Percentiles rank a stretch among this genome's conserved stretches.
Evolutionary conservation across 2,329 filamentous ascomycete genomes (phyloP).

Genomic region (Thermothelomyces thermophilus): DNA sequence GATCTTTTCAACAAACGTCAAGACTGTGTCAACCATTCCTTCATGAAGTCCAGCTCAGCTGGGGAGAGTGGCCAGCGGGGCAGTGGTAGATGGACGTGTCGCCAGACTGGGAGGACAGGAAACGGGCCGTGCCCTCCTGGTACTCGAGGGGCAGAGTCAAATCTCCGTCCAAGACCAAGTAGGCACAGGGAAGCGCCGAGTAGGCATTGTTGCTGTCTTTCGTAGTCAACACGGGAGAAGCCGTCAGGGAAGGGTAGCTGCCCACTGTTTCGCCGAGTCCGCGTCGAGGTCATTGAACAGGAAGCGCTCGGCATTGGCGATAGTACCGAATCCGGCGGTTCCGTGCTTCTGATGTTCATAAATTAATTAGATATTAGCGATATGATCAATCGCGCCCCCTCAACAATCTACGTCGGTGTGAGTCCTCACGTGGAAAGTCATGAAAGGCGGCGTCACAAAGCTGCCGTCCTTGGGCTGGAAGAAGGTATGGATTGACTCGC

Average conservation of each 20-base stretch:
- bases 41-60: conserved; percentile 8
- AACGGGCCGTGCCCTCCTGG: neutral
- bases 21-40: conserved; percentile 1
- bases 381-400: too few species aligned
- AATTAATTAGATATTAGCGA: neutral
- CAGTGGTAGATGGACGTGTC: neutral
- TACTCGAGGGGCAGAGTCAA: neutral
- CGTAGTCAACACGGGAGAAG: conserved; percentile 5
- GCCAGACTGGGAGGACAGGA: neutral
- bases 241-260: conserved; percentile 1
- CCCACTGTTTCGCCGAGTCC: neutral
- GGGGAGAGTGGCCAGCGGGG: conserved; percentile 2
- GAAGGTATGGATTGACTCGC: conserved; percentile 3
- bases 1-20: neutral
- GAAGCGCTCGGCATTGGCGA: conserved; percentile 1
- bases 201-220: conserved; percentile 6
- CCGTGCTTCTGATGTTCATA: conserved; percentile 3
- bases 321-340: neutral
- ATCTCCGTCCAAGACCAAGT: conserved; percentile 3
- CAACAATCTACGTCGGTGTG: neutral
- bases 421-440: conserved; percentile 5
- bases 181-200: conserved; percentile 5
- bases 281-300: conserved; percentile 8
- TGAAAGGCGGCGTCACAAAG: conserved; percentile 2
- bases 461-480: conserved; percentile 2